Evolutionary conservation across 441 rosid species (phyloP), one percentile per base, ranked within the genome.

Genomic region (Flueggea neowawraea): DNA sequence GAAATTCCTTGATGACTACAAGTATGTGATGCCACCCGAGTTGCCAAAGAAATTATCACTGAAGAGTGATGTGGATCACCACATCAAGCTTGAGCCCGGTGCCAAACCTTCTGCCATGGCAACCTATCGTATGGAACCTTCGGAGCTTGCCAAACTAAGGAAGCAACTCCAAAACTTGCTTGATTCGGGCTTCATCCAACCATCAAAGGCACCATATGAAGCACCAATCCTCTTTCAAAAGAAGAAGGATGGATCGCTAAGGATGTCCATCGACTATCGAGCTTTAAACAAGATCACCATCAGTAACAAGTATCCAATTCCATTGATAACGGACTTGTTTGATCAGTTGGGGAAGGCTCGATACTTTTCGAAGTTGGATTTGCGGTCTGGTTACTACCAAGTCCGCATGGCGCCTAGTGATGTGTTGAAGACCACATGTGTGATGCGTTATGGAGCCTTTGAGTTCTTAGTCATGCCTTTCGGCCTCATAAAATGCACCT

Each of bases 241-340:
- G 16, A 63, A 73, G 12, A 12, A 73, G 12, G 63, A 73, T 14
- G 43, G 48, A 0, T 17, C 31, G 0, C 13, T 62, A 0, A 0
- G 57, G 0, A 3, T 66, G 0, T 72, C 68, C 16, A 53, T 72
- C 0, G 68, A 72, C 16, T 61, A 44, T 10, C 4, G 61, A 0
- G 48, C 59, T 0, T 7, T 71, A 0, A 61, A 60, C 15, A 66
- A 66, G 7, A 10, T 56, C 2, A 64, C 57, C 0, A 12, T 70
- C 4, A 60, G 55, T 11, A 48, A 70, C 55, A 32, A 54, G 43
- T 67, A 60, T 4, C 61, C 55, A 4, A 62, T 62, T 3, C 62
- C 58, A 0, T 10, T 45, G 6, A 47, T 66, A 13, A 41, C 52
- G 0, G 41, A 62, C 0, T 6, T 69, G 3, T 10, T 71, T 2